Evolutionary conservation across 129 eudicot genomes (phyloP).

Genomic region (Helichrysum umbraculigerum): DNA sequence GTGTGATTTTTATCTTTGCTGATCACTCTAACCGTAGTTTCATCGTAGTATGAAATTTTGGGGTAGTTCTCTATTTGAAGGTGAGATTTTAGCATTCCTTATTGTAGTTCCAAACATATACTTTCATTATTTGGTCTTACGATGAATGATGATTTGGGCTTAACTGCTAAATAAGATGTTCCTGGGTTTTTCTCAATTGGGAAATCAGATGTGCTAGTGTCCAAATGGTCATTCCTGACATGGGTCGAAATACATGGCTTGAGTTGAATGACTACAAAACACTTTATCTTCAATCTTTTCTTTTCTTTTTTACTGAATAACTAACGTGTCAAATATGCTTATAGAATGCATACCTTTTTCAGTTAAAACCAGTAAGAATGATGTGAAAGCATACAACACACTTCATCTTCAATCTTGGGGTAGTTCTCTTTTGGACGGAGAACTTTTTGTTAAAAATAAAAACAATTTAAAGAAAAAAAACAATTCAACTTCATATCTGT

Average conservation of each 20-base stretch:
- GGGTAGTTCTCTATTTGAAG: background rate
- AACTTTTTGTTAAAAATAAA: too few relatives aligned
- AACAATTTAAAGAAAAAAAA: too few relatives aligned
- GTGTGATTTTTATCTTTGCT: conserved; percentile 1
- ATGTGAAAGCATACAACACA: too few relatives aligned
- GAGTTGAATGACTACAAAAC: background rate
- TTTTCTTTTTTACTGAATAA: background rate
- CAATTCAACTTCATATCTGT: too few relatives aligned
- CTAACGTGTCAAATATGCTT: background rate
- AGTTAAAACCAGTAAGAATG: too few relatives aligned
- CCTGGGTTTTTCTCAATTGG: background rate
- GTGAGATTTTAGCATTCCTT: background rate
- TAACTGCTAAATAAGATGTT: background rate
- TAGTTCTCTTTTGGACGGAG: too few relatives aligned
- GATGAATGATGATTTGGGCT: background rate
- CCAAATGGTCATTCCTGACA: background rate
- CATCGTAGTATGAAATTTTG: conserved; percentile 6
- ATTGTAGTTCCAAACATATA: background rate
- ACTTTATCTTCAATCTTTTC: background rate
- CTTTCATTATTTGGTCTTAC: too few relatives aligned
- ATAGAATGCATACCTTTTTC: too few relatives aligned
- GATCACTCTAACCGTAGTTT: background rate
- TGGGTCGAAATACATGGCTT: background rate
- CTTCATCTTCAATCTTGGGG: too few relatives aligned
- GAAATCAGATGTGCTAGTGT: background rate